Base-by-base conservation (phyloP, 1,284 basidiomycete species). In the Megacollybia platyphylla region DNA sequence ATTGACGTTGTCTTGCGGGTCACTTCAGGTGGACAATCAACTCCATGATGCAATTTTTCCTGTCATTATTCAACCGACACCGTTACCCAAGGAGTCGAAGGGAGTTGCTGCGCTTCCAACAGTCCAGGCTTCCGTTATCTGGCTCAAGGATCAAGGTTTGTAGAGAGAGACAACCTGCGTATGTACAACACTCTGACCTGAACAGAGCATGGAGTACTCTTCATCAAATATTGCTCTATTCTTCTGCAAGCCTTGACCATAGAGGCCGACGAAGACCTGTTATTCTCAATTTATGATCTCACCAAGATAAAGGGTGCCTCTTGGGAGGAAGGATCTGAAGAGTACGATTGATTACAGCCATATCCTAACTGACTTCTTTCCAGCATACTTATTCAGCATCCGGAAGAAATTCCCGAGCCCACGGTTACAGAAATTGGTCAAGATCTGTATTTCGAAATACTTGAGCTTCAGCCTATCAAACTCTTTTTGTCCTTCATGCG, bases 401-500 rank as follows among this genome's bases (percentile, higher is more conserved):
- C 82, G 4, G 74, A 78, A 27, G 76, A 75, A 1, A 87, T 97
- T 29, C 77, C 81, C 0, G 93, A 97, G 51, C 92, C 94, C 3
- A 66, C 68, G 36, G 67, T 70, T 5, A 65, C 65, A 6, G 65
- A 71, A n/a, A 65, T 67, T 6, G 87, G 86, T 27, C 76, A 79
- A 56, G 85, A 92, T 49, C 63, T 97, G 44, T 98, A 98, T 65
- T 97, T 98, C 56, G 94, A 99, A 64, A 80, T 93, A 9, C 71
- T 99, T n/a, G 92, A 97, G 53, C 68, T 99, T 38, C 96, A 99
- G 54, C 96, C 96, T 3, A 85, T 98, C 54, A 82, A 85, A 49
- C 69, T 99, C 7, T 85, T 90, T 3, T 62, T 98, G 11, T 98
- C 96, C 1, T 98, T 99, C 64, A 96, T 97, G 87, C 77, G 93